Percentiles rank a stretch among this genome's conserved stretches.
phyloP scores from a whole-genome alignment of 2,329 filamentous ascomycete species.

The Akanthomyces lecanii region DNA sequence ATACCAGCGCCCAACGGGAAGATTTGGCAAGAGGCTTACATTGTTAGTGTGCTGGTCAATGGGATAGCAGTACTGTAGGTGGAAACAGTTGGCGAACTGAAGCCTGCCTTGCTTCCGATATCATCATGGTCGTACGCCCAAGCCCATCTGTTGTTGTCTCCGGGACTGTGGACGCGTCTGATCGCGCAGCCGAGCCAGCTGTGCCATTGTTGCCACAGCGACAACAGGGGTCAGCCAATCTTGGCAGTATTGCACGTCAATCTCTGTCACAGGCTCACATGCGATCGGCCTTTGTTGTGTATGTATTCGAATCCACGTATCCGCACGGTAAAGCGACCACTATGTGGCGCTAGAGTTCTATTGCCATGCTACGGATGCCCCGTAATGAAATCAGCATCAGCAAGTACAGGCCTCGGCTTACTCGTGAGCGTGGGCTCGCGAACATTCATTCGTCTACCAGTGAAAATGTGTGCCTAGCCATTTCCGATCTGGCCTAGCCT shows the following conservation, averaged over 20 bases:
- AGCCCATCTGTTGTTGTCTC: background rate
- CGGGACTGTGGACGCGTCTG: slow-evolving; percentile 7
- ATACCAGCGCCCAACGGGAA: slow-evolving; percentile 14
- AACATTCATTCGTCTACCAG: background rate
- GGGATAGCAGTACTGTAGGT: background rate
- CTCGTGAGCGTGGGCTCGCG: background rate
- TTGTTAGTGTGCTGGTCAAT: background rate
- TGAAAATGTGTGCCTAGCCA: background rate
- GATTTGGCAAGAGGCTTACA: background rate
- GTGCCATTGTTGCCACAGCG: slow-evolving; percentile 4
- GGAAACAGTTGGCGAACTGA: background rate
- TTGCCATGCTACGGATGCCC: background rate
- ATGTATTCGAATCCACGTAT: background rate
- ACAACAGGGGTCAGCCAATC: background rate
- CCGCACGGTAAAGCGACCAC: background rate
- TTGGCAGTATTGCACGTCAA: background rate
- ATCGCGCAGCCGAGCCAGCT: background rate
- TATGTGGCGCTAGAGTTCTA: background rate
- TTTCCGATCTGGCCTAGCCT: background rate
- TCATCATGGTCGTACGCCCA: background rate
- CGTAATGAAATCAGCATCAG: no score
- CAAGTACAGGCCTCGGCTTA: background rate
- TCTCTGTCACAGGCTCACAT: slow-evolving; percentile 6
- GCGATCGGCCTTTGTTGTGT: background rate
- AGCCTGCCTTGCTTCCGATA: background rate